Conservation (phyloP, 768 basidiomycete genomes). For the Arthromyces matolae region DNA sequence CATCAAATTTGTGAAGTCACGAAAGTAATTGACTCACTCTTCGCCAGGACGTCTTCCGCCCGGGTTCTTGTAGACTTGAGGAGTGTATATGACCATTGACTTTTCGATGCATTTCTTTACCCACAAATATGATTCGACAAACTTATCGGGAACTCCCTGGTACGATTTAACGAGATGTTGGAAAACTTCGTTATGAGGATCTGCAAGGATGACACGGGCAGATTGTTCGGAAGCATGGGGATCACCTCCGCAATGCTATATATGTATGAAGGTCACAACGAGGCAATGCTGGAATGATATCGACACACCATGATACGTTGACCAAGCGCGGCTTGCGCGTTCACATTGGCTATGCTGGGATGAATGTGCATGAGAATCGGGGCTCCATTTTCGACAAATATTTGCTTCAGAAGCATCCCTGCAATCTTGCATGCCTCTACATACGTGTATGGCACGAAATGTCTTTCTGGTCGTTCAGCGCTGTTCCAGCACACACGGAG, state of each 20-base stretch:
- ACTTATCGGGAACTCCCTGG: constrained; percentile 67
- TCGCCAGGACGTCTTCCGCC: constrained; percentile 78
- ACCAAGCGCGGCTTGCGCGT: constrained; percentile 61
- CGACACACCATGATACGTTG: constrained; percentile 63
- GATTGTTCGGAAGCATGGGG: constrained; percentile 66
- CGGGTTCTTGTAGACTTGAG: constrained; percentile 78
- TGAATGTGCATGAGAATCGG: constrained; percentile 80
- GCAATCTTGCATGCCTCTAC: constrained; percentile 84
- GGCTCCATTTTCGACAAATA: constrained; percentile 62
- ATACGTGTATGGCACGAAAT: constrained; percentile 78
- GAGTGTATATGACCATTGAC: constrained; percentile 62
- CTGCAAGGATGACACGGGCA: constrained; percentile 75
- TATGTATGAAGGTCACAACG: not conserved
- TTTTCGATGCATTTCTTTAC: constrained; percentile 80
- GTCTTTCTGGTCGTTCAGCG: constrained; percentile 65
- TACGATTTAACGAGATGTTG: constrained; percentile 68
- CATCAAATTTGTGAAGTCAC: not conserved
- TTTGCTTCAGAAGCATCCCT: constrained; percentile 69
- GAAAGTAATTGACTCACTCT: constrained; percentile 48
- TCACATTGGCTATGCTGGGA: constrained; percentile 74
- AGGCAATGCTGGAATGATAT: not conserved
- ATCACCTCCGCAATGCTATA: constrained; percentile 78
- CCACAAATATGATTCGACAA: constrained; percentile 80
- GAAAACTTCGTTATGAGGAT: constrained; percentile 76
- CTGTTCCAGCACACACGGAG: constrained; percentile 72